Conservation (phyloP, 2,329 filamentous ascomycete genomes). For the Monilinia polystroma region DNA sequence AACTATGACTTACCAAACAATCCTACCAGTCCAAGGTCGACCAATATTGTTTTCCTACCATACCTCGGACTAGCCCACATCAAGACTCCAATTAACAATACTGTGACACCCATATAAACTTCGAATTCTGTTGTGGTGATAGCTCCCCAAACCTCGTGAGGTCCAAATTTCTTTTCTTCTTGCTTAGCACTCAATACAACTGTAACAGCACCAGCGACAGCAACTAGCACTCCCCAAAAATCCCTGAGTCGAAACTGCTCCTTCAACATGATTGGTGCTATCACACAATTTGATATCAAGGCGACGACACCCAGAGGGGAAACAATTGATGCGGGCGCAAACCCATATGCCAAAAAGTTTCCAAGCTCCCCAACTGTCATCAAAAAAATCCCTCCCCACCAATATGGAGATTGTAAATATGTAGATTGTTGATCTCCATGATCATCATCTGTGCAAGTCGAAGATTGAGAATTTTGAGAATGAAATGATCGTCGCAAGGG, state of each 20-base stretch:
- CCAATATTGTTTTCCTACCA: conserved; percentile 81
- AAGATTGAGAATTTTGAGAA: conserved; percentile 45
- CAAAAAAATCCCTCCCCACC: conserved; percentile 91
- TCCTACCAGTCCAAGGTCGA: conserved; percentile 90
- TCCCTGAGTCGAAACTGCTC: conserved; percentile 84
- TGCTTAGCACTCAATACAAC: conserved; percentile 90
- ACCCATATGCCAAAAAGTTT: conserved; percentile 96
- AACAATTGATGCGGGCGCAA: conserved; percentile 95
- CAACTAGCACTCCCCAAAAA: conserved; percentile 82
- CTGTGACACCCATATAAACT: conserved; percentile 79
- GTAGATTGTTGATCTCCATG: conserved; percentile 49
- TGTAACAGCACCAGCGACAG: conserved; percentile 82
- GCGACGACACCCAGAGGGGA: conserved; percentile 96
- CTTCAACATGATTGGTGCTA: conserved; percentile 90
- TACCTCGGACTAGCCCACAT: conserved; percentile 82
- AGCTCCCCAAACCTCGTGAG: conserved; percentile 83
- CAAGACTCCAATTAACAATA: conserved; percentile 68
- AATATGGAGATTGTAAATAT: conserved; percentile 89
- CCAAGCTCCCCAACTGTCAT: conserved; percentile 93
- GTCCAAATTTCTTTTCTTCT: conserved; percentile 86
- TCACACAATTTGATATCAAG: conserved; percentile 92
- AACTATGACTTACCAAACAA: conserved; percentile 69
- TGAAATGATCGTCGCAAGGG: conserved; percentile 53
- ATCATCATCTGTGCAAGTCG: conserved; percentile 42
- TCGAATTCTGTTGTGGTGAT: conserved; percentile 89